phyloP scores from a whole-genome alignment of 345 rosid genomes.

The Geranium rotundifolium region DNA sequence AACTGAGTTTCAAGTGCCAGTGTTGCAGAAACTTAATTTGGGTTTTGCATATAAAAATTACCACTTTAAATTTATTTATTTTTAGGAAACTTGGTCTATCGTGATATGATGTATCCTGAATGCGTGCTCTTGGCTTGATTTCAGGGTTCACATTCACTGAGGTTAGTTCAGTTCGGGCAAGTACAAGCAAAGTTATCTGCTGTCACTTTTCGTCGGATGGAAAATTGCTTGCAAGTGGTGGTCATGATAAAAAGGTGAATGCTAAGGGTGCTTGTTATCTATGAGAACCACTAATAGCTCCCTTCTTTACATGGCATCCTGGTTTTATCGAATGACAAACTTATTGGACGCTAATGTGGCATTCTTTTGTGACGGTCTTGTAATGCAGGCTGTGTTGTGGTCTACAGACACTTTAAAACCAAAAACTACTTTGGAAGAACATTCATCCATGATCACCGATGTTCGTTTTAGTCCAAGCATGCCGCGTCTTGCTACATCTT shows the following conservation, averaged over 20 bases:
- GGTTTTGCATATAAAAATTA: too few species aligned
- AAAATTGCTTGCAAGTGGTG: slow-evolving; percentile 89
- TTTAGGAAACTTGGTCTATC: too few species aligned
- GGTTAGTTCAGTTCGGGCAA: slow-evolving; percentile 64
- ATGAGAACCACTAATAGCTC: background rate
- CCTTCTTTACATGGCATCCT: background rate
- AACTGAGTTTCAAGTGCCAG: too few species aligned
- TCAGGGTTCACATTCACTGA: slow-evolving; percentile 68
- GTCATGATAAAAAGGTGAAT: slow-evolving; percentile 88
- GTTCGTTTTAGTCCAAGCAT: slow-evolving; percentile 91
- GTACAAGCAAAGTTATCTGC: slow-evolving; percentile 61
- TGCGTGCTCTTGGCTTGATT: slow-evolving; percentile 2
- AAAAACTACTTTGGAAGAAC: slow-evolving; percentile 76
- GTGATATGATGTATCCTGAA: too few species aligned
- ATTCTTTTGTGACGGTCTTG: background rate
- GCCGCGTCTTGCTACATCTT: slow-evolving; percentile 88
- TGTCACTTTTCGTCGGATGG: slow-evolving; percentile 99
- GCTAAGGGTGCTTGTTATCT: slow-evolving; percentile 4
- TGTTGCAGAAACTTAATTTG: too few species aligned
- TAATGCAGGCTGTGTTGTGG: slow-evolving; percentile 81
- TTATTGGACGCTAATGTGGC: background rate
- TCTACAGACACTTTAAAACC: slow-evolving; percentile 57
- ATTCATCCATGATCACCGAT: slow-evolving; percentile 67
- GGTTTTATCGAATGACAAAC: background rate
- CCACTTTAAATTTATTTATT: too few species aligned